Conservation (phyloP, 2,329 filamentous ascomycete species). For the Cryphonectria radicalis region DNA sequence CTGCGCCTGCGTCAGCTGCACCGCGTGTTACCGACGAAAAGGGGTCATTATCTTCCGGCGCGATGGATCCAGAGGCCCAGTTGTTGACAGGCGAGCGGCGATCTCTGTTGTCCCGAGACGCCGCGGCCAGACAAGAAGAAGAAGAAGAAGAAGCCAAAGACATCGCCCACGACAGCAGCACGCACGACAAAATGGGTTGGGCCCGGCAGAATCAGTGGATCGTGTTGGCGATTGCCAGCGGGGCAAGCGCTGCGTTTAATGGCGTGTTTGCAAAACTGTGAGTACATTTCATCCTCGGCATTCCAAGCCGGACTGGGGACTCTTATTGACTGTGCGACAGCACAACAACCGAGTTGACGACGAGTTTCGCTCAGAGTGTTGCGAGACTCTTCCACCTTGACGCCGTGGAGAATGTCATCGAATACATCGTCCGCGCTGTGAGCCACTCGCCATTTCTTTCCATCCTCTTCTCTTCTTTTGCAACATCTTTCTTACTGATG, state of each 20-base stretch:
- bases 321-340: constrained; percentile 38
- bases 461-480: background rate
- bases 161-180: constrained; percentile 9
- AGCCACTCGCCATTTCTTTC: constrained; percentile 34
- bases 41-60: background rate
- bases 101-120: constrained; percentile 32
- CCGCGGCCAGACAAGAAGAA: constrained; percentile 1
- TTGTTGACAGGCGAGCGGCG: constrained; percentile 31
- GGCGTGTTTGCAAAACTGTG: constrained; percentile 84
- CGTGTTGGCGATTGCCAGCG: constrained; percentile 72
- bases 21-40: constrained; percentile 12
- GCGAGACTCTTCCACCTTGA: constrained; percentile 50
- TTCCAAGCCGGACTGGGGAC: background rate
- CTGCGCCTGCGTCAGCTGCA: constrained; percentile 23
- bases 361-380: constrained; percentile 50
- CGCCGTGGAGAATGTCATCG: constrained; percentile 47
- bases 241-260: constrained; percentile 79
- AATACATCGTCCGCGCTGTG: constrained; percentile 55
- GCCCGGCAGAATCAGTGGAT: constrained; percentile 59
- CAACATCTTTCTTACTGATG: constrained; percentile 8
- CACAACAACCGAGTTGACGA: constrained; percentile 61
- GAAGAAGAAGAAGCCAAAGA: background rate
- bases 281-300: constrained; percentile 38
- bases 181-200: constrained; percentile 35
- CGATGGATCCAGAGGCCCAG: constrained; percentile 9